Evolutionary conservation across 78 protist genomes (phyloP).

Genomic region (Chrysochromulina parva): DNA sequence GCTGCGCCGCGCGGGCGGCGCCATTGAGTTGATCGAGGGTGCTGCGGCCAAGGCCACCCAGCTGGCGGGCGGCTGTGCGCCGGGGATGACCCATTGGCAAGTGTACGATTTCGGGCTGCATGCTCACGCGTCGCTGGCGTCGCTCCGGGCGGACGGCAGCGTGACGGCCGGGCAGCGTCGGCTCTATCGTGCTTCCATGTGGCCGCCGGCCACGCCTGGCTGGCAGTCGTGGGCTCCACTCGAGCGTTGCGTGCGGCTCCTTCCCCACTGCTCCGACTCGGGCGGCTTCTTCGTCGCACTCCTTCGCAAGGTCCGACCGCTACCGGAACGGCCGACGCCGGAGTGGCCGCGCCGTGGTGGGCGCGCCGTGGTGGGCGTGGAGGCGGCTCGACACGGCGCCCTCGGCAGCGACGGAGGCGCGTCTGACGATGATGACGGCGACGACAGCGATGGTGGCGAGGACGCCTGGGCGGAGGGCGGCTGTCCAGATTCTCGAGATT

Average conservation of each 20-base stretch:
- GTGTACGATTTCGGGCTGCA: neutral
- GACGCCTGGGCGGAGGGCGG: too few species aligned
- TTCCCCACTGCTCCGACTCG: conserved; percentile 59
- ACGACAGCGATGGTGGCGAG: too few species aligned
- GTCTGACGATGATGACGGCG: too few species aligned
- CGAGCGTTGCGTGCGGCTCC: conserved; percentile 36
- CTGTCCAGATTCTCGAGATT: too few species aligned
- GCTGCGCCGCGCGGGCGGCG: neutral
- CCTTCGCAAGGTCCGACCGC: conserved; percentile 32
- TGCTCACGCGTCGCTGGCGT: neutral
- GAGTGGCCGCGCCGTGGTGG: too few species aligned
- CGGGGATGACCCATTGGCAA: neutral
- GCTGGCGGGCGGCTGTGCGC: neutral
- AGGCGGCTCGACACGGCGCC: too few species aligned
- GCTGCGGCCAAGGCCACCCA: neutral
- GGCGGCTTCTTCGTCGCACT: conserved; percentile 76
- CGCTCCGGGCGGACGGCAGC: neutral
- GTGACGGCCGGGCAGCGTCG: neutral
- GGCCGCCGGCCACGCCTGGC: neutral
- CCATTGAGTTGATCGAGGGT: neutral
- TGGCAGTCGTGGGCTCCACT: neutral
- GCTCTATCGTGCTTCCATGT: neutral
- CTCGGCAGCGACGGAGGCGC: too few species aligned
- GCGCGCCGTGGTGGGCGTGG: too few species aligned
- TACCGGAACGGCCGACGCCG: neutral